Conservation (phyloP, 495 filamentous ascomycete genomes). For the Staphylotrichum tortipilum region DNA sequence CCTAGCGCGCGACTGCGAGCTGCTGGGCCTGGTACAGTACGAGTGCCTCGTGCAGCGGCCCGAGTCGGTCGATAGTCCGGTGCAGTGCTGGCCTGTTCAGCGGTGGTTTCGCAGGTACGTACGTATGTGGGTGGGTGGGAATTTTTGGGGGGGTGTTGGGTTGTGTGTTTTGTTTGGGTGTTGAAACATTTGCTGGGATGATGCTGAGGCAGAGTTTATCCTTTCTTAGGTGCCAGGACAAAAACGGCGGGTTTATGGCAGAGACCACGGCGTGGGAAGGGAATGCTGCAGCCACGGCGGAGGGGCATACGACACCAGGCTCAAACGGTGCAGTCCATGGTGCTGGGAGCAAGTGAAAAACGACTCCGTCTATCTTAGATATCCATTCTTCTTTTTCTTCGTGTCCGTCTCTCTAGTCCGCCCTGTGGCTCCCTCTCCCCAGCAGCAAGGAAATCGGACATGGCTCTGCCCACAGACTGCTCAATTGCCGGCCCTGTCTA, state of each 20-base stretch:
- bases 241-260: constrained; percentile 53
- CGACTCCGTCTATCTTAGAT: not conserved
- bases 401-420: too few species aligned
- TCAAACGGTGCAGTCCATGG: not conserved
- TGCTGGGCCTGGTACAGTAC: constrained; percentile 76
- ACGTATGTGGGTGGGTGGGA: too few species aligned
- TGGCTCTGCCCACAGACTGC: constrained; percentile 4
- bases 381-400: not conserved
- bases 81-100: constrained; percentile 66
- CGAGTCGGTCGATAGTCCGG: constrained; percentile 41
- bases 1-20: constrained; percentile 55
- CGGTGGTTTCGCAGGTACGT: constrained; percentile 73
- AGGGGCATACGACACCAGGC: not conserved
- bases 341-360: not conserved
- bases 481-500: constrained; percentile 11
- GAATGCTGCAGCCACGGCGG: constrained; percentile 1
- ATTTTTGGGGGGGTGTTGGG: not conserved
- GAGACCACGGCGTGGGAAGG: constrained; percentile 78
- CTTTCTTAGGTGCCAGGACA: constrained; percentile 69
- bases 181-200: not conserved
- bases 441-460: constrained; percentile 2
- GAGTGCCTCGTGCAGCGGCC: constrained; percentile 58
- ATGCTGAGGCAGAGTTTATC: constrained; percentile 5
- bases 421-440: not conserved
- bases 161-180: too few species aligned